phyloP scores from a whole-genome alignment of 148 eudicot genomes.

The Bassia scoparia region DNA sequence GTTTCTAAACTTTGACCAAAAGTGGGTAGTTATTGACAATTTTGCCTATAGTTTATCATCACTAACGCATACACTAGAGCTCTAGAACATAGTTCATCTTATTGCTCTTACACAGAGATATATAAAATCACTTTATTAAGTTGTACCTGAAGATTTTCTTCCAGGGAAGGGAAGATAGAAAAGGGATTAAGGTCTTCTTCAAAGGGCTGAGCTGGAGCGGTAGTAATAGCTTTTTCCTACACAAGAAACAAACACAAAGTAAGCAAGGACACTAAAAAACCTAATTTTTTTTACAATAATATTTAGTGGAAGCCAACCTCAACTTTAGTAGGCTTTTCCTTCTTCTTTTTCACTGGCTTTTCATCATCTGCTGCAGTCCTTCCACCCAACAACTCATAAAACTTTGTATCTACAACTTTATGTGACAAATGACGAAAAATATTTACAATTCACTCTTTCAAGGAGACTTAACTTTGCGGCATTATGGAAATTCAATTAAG shows the following conservation, averaged over 20 bases:
- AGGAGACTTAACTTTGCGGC: no score
- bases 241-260: constrained; percentile 11
- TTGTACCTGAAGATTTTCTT: constrained; percentile 72
- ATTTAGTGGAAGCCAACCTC: constrained; percentile 40
- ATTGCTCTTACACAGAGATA: neutral
- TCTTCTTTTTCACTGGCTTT: constrained; percentile 85
- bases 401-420: constrained; percentile 71
- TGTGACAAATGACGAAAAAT: constrained; percentile 30
- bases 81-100: neutral
- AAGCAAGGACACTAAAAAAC: constrained; percentile 6
- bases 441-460: no score
- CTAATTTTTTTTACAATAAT: neutral
- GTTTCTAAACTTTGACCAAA: no score
- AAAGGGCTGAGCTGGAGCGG: constrained; percentile 42
- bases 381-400: constrained; percentile 68
- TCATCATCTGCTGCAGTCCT: constrained; percentile 95
- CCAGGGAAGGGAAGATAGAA: constrained; percentile 82
- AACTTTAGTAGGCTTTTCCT: constrained; percentile 82
- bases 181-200: constrained; percentile 93
- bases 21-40: no score
- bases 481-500: neutral
- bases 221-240: constrained; percentile 51
- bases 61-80: neutral
- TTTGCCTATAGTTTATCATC: neutral
- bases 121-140: neutral